A percentile compares a stretch with the other conserved stretches of the same genome.
Conservation (phyloP, 495 filamentous ascomycete genomes). For the Aspergillus baeticus region DNA sequence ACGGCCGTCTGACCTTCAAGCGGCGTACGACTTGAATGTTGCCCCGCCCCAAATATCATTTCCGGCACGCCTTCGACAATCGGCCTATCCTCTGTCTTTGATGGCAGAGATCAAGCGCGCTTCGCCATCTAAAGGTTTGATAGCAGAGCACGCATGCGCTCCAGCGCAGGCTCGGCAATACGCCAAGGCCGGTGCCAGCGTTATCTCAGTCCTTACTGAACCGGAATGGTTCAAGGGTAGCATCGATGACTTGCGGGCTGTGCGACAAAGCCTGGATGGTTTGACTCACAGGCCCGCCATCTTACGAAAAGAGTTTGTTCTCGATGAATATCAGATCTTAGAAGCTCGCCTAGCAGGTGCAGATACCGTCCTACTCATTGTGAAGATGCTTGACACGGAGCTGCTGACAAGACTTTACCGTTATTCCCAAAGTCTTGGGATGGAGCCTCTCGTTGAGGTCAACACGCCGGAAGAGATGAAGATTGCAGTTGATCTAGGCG, state of each 20-base stretch:
- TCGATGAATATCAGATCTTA: constrained; percentile 97
- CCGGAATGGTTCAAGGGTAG: constrained; percentile 99
- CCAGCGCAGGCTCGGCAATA: constrained; percentile 89
- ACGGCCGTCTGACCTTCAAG: constrained; percentile 80
- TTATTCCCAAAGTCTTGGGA: constrained; percentile 86
- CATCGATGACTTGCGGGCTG: constrained; percentile 87
- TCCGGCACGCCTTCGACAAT: constrained; percentile 72
- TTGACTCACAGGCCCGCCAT: constrained; percentile 91
- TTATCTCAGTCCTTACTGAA: constrained; percentile 96
- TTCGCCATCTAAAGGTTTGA: constrained; percentile 94
- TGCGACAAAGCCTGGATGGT: constrained; percentile 81
- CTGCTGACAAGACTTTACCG: constrained; percentile 77
- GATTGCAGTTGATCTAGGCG: constrained; percentile 77
- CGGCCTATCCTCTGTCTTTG: constrained; percentile 77
- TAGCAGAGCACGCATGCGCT: constrained; percentile 82
- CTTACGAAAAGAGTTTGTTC: constrained; percentile 94
- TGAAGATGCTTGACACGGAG: constrained; percentile 88
- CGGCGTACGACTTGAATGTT: constrained; percentile 77
- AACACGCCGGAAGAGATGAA: constrained; percentile 93
- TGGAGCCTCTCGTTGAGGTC: constrained; percentile 98
- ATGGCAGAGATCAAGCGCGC: constrained; percentile 98
- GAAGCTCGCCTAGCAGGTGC: constrained; percentile 92
- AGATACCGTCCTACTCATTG: constrained; percentile 93
- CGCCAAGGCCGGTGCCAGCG: constrained; percentile 89
- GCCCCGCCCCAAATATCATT: constrained; percentile 85